Base-by-base conservation (phyloP, 371 early-diverging fungal species). In the Rhizopus stolonifer region DNA sequence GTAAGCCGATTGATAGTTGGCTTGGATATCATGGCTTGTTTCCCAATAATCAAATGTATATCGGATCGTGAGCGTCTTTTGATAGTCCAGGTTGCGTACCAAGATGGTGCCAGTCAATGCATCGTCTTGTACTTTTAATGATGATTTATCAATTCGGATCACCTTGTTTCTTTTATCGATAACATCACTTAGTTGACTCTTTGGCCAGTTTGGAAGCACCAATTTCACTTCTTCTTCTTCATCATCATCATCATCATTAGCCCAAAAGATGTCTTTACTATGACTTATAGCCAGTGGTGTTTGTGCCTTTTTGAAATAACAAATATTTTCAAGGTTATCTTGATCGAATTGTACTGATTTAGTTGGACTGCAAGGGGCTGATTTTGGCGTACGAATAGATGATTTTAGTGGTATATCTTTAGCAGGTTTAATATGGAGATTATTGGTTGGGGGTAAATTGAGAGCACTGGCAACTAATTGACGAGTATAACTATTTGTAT, bases 1-100 rank as follows among this genome's bases (percentile, higher is more conserved):
- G 10, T 48, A 36, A 48, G 40, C 42, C 36, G 55, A 49, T 15
- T 57, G 24, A 32, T 46, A 64, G 4, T 15, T 32, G 4, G 64
- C 64, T 11, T 52, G 25, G 4, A 44, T 25, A 34, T 64, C 54
- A 6, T 64, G 44, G 11, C 64, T 47, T 0, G 87, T 67, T 39
- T 68, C 64, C 91, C 91, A 91, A 45, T 65, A 72, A 60, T 91
- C 85, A 25, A 61, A 69, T 5, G 89, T 83, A 46, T 80, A 79
- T 15, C 89, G 76, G 31, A 89, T 72, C 4, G 64, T 50, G 9
- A 91, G 83, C 6, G 60, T 43, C 64, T 91, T 91, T 52, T 85
- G 80, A 61, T 83, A 91, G 1, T 80, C 86, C 25, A 91, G 47
- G 61, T 91, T 91, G 54, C 83, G 83, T 1, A 91, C 89, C 55